Base-by-base conservation (phyloP, 441 rosid genomes). In the Iberis amara region DNA sequence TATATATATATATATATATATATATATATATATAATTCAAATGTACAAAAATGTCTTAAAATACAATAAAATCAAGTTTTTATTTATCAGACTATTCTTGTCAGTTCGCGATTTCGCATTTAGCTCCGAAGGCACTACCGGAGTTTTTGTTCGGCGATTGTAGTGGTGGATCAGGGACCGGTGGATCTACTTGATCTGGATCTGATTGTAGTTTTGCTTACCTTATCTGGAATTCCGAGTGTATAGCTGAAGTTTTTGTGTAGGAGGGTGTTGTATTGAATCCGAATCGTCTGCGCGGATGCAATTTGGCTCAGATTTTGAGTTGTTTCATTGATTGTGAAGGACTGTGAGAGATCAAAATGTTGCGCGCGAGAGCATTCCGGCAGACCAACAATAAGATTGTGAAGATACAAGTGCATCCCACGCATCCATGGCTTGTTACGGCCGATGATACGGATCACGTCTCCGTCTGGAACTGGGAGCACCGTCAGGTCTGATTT, bases 391-490 rank as follows among this genome's bases (percentile, higher is more conserved):
- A 32, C 47, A 86, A 76, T 47, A 92, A 86, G 85, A 76, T 86
- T 33, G 94, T 84, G 64, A 89, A 92, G 81, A 82, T 89, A 45
- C 97, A 87, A 55, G 65, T 89, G 46, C 98, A 89, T 68, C 96
- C 97, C 3, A 92, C 92, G 70, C 96, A 89, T 62, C 92, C 98
- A 55, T 89, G 98, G 97, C 83, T 89, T 21, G 94, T 92, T 31
- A 77, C 85, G 0, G 94, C 82, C 45, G 98, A 92, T 62, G 96
- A 91, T 21, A 78, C 81, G 1, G 98, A 92, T 81, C 75, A 83
- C 68, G 84, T 89, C 64, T 80, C 92, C 11, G 85, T 92, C 46
- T 92, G 98, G 98, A 92, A 92, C 61, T 88, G 96, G 98, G 98
- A 88, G 64, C 91, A 86, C 61, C 90, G 90, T 23, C 98, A 92